Evolutionary conservation across 192 early-diverging fungal species (phyloP).

Genomic region (Coemansia sp.): DNA sequence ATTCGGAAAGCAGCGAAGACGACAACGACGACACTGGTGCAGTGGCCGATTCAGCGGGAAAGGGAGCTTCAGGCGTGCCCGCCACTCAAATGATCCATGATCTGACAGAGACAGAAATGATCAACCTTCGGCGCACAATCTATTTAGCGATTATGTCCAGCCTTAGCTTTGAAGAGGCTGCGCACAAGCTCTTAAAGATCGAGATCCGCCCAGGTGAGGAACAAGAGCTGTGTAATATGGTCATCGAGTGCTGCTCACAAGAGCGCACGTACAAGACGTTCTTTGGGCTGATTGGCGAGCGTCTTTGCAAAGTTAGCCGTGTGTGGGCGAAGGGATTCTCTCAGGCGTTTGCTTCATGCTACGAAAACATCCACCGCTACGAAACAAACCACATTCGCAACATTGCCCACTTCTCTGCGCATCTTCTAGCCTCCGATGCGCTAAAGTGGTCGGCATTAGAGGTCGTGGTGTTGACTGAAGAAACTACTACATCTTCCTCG

Average conservation of each 20-base stretch:
- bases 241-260: conserved; percentile 96
- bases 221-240: conserved; percentile 93
- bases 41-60: neutral
- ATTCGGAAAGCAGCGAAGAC: conserved; percentile 35
- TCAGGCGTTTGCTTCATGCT: conserved; percentile 77
- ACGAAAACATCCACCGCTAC: conserved; percentile 89
- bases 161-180: conserved; percentile 93
- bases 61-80: neutral
- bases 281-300: conserved; percentile 92
- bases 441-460: conserved; percentile 82
- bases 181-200: conserved; percentile 92
- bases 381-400: conserved; percentile 94
- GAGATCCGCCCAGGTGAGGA: conserved; percentile 83
- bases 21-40: conserved; percentile 4
- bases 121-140: conserved; percentile 87
- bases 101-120: conserved; percentile 84
- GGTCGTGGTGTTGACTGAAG: conserved; percentile 84
- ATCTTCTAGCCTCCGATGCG: conserved; percentile 82
- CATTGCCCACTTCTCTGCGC: conserved; percentile 89
- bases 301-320: conserved; percentile 83
- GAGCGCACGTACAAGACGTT: conserved; percentile 94
- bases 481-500: conserved; percentile 93
- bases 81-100: conserved; percentile 70
- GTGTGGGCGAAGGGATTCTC: conserved; percentile 80
- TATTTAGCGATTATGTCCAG: conserved; percentile 96